Evolutionary conservation across 1,284 basidiomycete species (phyloP).

Genomic region (Polyporus tsugae): DNA sequence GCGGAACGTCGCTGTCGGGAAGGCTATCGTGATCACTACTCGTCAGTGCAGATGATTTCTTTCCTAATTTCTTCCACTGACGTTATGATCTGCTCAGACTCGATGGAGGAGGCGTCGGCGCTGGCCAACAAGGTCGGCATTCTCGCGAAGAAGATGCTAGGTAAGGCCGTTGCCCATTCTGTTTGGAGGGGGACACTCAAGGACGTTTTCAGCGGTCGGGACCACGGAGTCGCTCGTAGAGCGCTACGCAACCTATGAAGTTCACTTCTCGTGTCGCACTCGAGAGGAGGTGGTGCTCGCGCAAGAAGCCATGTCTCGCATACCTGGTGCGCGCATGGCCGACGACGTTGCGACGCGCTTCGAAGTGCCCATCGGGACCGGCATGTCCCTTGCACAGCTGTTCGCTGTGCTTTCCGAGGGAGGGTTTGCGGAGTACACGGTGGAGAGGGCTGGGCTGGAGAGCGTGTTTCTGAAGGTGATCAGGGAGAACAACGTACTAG

Average conservation of each 20-base stretch:
- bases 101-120: slow-evolving; percentile 86
- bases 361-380: slow-evolving; percentile 67
- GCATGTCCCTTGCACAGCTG: slow-evolving; percentile 60
- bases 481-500: slow-evolving; percentile 65
- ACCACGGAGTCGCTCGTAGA: slow-evolving; percentile 70
- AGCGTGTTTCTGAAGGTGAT: slow-evolving; percentile 81
- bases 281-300: slow-evolving; percentile 64
- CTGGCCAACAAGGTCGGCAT: slow-evolving; percentile 79
- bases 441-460: slow-evolving; percentile 74
- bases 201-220: slow-evolving; percentile 59
- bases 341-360: slow-evolving; percentile 84
- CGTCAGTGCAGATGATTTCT: slow-evolving; percentile 51
- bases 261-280: slow-evolving; percentile 76
- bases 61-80: neutral
- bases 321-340: slow-evolving; percentile 70
- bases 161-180: slow-evolving; percentile 45
- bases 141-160: slow-evolving; percentile 71
- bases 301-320: slow-evolving; percentile 66
- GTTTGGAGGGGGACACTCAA: neutral
- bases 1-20: slow-evolving; percentile 67
- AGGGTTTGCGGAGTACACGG: slow-evolving; percentile 69
- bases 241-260: slow-evolving; percentile 79
- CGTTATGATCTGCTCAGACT: slow-evolving; percentile 53
- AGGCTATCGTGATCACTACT: slow-evolving; percentile 75
- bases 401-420: slow-evolving; percentile 64